Evolutionary conservation across 129 eudicot genomes (phyloP), one percentile per base, ranked within the genome.

Genomic region (Centella asiatica): DNA sequence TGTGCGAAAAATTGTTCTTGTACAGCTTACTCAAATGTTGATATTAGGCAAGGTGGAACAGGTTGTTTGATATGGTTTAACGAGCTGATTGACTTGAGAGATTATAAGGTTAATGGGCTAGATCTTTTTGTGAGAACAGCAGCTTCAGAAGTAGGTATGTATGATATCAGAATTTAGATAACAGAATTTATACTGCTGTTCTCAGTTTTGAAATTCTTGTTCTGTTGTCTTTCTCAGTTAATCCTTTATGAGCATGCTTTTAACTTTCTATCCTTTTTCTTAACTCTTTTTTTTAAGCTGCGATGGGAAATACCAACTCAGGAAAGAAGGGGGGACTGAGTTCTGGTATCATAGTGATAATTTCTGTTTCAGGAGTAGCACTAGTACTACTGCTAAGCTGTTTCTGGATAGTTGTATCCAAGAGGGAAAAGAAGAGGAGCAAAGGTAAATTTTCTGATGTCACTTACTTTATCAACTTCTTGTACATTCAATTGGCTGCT

Each of bases 51-150:
- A 23, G 27, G 53, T 54, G 80, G 78, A 25, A 67, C 59, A 52
- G 85, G 94, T 20, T 85, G 94, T 73, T 49, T 81, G 71, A 34
- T 65, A 37, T 85, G 77, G 78, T 51, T 33, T 18, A 56, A 34
- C 1, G 82, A 81, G 23, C 51, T 81, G 68, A 18, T 72, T 22
- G 86, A 81, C n/a, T 60, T 69, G 19, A 67, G 75, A 45, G 36
- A 27, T 9, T 37, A 47, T 5, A 2, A 68, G 27, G 63, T 2
- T 8, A 64, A 18, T 2, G 72, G 72, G 10, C 69, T 29, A 29
- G 74, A 81, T 64, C 50, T 81, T 13, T 76, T 68, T 58, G 36
- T 76, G 5, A 66, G 82, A 11, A 52, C 74, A 34, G 70, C 82
- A 20, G 27, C 66, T 12, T 54, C 74, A 0, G 79, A 72, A 31